Evolutionary conservation across 2,329 filamentous ascomycete genomes (phyloP), one percentile per base, ranked within the genome.

Genomic region (Aspergillus alliaceus): DNA sequence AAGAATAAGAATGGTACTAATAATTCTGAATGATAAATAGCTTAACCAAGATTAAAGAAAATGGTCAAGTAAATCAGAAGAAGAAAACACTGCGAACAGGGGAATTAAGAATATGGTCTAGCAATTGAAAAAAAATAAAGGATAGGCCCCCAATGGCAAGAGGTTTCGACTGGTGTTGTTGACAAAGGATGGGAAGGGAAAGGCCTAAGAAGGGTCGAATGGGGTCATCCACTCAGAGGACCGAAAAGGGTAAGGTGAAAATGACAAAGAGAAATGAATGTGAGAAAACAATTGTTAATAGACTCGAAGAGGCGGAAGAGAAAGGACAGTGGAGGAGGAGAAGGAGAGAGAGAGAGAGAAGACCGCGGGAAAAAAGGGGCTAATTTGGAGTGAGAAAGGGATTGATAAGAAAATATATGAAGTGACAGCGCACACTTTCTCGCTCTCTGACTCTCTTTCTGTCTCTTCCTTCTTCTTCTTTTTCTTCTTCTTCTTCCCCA

Each of bases 361-460:
- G 18, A 51, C 58, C 55, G 57, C 54, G 55, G 54, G 51, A 35
- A 52, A 52, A 47, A 49, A 32, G 57, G 50, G 31, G 51, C 27
- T 32, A 22, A 7, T 24, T 9, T 44, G 11, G 22, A 4, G 18
- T 40, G 37, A 24, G 24, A 44, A 18, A 39, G 40, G 8, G 15
- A 8, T 44, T 44, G 40, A 44, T 44, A 44, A 44, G 22, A 44
- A 24, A 44, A 12, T 44, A 44, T 18, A 44, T 44, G 40, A n/a
- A 24, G 24, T 44, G 40, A 44, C 40, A 44, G 40, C 24, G 24
- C 40, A 44, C 40, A 44, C 27, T 29, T 32, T 32, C 12, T 31
- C 14, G 15, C 15, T 20, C 11, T 20, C 9, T 18, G 8, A 2
- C 25, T 12, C 8, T 20, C 14, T 31, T 20, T 47, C n/a, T 15